phyloP scores from a whole-genome alignment of 495 filamentous ascomycete genomes.

The Hapsidospora chrysogenum region DNA sequence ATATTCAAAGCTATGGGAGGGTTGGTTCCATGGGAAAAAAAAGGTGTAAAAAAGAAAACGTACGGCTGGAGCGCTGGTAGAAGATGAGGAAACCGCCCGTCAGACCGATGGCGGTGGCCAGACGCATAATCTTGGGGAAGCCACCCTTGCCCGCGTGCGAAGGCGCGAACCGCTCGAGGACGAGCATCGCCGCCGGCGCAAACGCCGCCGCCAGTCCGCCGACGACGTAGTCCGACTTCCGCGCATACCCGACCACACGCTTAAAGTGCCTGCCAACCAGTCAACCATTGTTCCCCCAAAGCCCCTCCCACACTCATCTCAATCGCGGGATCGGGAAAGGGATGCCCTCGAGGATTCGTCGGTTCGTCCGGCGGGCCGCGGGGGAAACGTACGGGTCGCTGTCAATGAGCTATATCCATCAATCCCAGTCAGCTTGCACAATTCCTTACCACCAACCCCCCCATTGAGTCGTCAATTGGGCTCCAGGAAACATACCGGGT shows the following conservation, averaged over 20 bases:
- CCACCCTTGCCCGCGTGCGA: slow-evolving; percentile 65
- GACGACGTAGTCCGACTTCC: slow-evolving; percentile 61
- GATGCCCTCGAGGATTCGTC: background rate
- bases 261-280: slow-evolving; percentile 56
- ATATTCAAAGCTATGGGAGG: slow-evolving; percentile 3
- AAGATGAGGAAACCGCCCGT: slow-evolving; percentile 62
- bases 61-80: slow-evolving; percentile 52
- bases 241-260: slow-evolving; percentile 75
- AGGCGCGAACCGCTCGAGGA: slow-evolving; percentile 69
- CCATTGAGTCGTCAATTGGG: slow-evolving; percentile 1
- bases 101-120: slow-evolving; percentile 51
- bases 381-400: slow-evolving; percentile 69
- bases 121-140: slow-evolving; percentile 67
- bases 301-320: too few relatives aligned
- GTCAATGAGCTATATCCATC: slow-evolving; percentile 65
- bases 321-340: background rate
- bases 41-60: slow-evolving; percentile 10
- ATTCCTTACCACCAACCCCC: background rate
- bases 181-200: slow-evolving; percentile 54
- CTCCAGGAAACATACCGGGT: slow-evolving; percentile 48
- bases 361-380: background rate
- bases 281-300: slow-evolving; percentile 6
- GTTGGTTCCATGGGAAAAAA: background rate
- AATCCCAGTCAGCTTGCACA: background rate
- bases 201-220: slow-evolving; percentile 45